phyloP scores from a whole-genome alignment of 163 green algal genomes.

The Scenedesmus sp. region DNA sequence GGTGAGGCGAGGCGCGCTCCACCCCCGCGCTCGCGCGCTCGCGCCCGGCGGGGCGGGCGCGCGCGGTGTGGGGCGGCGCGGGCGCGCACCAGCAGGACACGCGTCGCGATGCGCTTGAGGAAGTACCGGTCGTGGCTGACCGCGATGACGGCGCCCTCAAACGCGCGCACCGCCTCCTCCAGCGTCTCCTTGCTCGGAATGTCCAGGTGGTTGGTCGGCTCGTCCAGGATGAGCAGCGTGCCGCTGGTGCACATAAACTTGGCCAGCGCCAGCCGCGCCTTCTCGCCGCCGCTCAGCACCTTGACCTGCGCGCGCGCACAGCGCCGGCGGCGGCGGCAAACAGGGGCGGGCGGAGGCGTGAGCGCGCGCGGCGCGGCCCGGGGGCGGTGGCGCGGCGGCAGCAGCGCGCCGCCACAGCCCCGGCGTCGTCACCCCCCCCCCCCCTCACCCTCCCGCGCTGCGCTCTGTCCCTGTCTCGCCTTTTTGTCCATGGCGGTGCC shows the following conservation, averaged over 20 bases:
- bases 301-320: conserved; percentile 50
- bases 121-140: conserved; percentile 99
- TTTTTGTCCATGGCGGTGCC: conserved; percentile 93
- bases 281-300: conserved; percentile 82
- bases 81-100: conserved; percentile 78
- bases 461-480: too few relatives aligned
- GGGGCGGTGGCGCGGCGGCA: too few relatives aligned
- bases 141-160: conserved; percentile 94
- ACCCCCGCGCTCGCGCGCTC: too few relatives aligned
- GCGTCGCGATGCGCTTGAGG: conserved; percentile 91
- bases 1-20: not conserved
- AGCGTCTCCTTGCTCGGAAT: conserved; percentile 98
- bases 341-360: not conserved
- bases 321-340: not conserved
- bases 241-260: conserved; percentile 98
- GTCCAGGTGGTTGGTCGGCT: conserved; percentile 89
- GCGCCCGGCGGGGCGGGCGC: conserved; percentile 38
- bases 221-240: conserved; percentile 71
- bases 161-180: conserved; percentile 91
- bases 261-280: conserved; percentile 94
- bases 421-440: too few relatives aligned
- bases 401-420: too few relatives aligned
- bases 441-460: too few relatives aligned
- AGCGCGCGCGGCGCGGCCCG: too few relatives aligned
- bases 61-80: conserved; percentile 53